Evolutionary conservation across 495 filamentous ascomycete genomes (phyloP).

Genomic region (Umbilicaria muhlenbergii): DNA sequence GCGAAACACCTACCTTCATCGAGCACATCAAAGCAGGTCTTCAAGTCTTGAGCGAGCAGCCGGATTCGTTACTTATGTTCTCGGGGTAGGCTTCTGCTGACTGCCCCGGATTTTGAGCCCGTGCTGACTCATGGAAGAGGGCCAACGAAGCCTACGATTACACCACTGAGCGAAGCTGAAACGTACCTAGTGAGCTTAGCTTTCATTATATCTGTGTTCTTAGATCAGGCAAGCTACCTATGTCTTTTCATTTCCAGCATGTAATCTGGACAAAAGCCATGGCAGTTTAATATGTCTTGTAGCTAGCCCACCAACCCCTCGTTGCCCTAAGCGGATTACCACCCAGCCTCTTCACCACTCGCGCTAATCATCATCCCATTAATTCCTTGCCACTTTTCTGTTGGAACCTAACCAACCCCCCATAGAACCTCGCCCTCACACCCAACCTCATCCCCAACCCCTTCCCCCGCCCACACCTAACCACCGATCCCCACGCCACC

Average conservation of each 20-base stretch:
- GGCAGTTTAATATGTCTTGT: too few relatives aligned
- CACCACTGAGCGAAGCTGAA: constrained; percentile 42
- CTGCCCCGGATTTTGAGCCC: not conserved
- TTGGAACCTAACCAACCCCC: not conserved
- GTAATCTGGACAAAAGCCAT: too few relatives aligned
- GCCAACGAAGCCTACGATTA: constrained; percentile 38
- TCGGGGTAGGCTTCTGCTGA: constrained; percentile 41
- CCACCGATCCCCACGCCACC: constrained; percentile 49
- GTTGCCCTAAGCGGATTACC: too few relatives aligned
- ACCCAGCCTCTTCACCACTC: too few relatives aligned
- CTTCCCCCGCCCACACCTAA: constrained; percentile 18
- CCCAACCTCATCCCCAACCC: constrained; percentile 21
- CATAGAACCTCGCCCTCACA: constrained; percentile 29
- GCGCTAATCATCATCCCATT: not conserved
- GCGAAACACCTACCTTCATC: constrained; percentile 59
- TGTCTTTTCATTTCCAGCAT: not conserved
- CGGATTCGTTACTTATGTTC: constrained; percentile 39
- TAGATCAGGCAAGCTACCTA: too few relatives aligned
- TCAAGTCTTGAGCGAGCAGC: constrained; percentile 20
- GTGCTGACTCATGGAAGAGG: constrained; percentile 28
- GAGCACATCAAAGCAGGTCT: constrained; percentile 54
- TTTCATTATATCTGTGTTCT: not conserved
- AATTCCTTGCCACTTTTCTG: not conserved
- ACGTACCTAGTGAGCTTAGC: constrained; percentile 38
- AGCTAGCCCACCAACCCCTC: too few relatives aligned